These are phyloP conservation scores for Trypanosoma lewisi DNA, from an alignment of 208 protist genomes.

Conservation along the genomic window DNA sequence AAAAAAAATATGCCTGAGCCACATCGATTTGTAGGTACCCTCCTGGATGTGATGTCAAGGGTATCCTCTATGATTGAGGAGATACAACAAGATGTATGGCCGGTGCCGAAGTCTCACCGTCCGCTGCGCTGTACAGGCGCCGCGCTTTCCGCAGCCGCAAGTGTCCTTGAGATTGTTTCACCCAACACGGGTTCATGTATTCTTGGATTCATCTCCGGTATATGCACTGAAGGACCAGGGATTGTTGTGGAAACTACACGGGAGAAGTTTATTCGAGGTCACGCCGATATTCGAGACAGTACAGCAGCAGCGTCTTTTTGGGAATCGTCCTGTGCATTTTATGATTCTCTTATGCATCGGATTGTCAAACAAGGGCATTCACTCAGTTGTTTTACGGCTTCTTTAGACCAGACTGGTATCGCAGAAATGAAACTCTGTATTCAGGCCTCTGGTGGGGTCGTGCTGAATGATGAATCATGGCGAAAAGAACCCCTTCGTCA, in stretches of 20 bases:
- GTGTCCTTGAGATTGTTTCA: conserved; percentile 90
- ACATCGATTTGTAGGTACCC: conserved; percentile 77
- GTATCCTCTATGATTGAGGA: conserved; percentile 94
- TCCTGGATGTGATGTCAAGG: conserved; percentile 51
- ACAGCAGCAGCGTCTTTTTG: conserved; percentile 76
- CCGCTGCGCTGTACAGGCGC: conserved; percentile 95
- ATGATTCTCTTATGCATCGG: conserved; percentile 92
- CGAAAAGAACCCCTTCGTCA: conserved; percentile 94
- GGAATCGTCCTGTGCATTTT: conserved; percentile 87
- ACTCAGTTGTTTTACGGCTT: conserved; percentile 96
- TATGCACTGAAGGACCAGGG: conserved; percentile 94
- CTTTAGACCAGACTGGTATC: conserved; percentile 96
- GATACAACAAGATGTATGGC: conserved; percentile 95
- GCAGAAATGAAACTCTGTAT: conserved; percentile 96
- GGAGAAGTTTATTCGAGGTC: conserved; percentile 95
- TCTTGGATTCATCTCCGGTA: conserved; percentile 95
- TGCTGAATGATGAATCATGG: conserved; percentile 97
- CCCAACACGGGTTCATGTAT: conserved; percentile 93
- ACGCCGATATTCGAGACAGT: conserved; percentile 95
- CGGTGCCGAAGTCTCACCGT: conserved; percentile 89
- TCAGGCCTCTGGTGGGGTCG: conserved; percentile 91
- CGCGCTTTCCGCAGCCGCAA: conserved; percentile 95
- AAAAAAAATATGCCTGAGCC: conserved; percentile 44
- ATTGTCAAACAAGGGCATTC: conserved; percentile 93
- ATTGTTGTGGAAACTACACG: conserved; percentile 90